Percentiles rank a stretch among this genome's conserved stretches.
Conservation (phyloP, 1,139 yeast species). For the Yamadazyma mexicana region DNA sequence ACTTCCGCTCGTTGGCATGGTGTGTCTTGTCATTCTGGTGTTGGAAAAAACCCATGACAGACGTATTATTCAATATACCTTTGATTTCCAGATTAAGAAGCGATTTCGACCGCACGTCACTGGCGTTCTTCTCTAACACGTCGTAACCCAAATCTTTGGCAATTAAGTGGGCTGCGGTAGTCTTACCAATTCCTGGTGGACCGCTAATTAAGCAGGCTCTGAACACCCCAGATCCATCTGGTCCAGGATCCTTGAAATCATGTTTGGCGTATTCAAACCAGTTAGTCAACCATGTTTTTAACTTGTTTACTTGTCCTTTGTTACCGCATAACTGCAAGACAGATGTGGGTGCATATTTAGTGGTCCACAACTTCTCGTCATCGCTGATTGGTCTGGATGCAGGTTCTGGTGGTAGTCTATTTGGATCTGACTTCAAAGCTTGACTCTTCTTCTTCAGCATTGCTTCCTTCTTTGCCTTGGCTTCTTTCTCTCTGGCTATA, state of each 20-base stretch:
- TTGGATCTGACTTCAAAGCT: background rate
- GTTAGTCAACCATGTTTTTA: conserved; percentile 70
- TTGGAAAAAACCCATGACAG: conserved; percentile 76
- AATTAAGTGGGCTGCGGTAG: conserved; percentile 75
- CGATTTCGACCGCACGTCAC: conserved; percentile 87
- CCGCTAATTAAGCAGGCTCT: conserved; percentile 87
- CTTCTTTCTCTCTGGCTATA: conserved; percentile 17
- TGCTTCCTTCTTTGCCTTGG: conserved; percentile 21
- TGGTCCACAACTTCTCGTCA: conserved; percentile 82
- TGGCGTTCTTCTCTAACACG: conserved; percentile 74
- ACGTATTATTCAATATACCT: conserved; percentile 74
- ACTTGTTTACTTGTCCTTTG: conserved; percentile 66
- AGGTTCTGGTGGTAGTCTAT: conserved; percentile 20
- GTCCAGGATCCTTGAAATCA: conserved; percentile 57
- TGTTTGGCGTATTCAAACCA: conserved; percentile 65
- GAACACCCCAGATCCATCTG: conserved; percentile 61
- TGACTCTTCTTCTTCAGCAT: conserved; percentile 30
- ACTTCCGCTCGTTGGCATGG: conserved; percentile 40
- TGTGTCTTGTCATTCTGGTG: conserved; percentile 32
- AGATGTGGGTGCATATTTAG: conserved; percentile 82
- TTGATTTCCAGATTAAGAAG: conserved; percentile 68
- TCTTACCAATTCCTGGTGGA: conserved; percentile 84
- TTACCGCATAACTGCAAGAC: conserved; percentile 87
- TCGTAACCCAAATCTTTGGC: conserved; percentile 71
- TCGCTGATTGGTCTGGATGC: conserved; percentile 32